phyloP scores from a whole-genome alignment of 352 stramenopile species.

The Globisporangium emineosum region DNA sequence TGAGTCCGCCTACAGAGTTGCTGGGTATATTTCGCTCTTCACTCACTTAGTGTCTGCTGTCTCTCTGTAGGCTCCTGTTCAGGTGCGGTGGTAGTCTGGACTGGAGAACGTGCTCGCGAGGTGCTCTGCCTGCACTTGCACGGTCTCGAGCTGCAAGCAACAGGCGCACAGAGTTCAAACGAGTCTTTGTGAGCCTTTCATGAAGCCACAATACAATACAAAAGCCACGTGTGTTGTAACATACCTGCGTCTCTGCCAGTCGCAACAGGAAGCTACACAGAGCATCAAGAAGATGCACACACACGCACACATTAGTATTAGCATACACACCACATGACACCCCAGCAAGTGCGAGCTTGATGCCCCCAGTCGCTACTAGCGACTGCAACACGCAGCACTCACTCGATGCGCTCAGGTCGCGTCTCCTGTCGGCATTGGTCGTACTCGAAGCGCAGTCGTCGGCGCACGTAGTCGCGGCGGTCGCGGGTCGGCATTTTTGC shows the following conservation, averaged over 20 bases:
- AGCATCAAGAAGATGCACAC: not conserved
- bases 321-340: too few species aligned
- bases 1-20: not conserved
- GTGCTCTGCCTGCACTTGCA: slow-evolving; percentile 68
- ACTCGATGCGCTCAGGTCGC: slow-evolving; percentile 54
- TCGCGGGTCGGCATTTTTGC: slow-evolving; percentile 68
- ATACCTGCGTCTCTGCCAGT: slow-evolving; percentile 62
- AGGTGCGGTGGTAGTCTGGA: slow-evolving; percentile 59
- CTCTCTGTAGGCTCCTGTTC: slow-evolving; percentile 7
- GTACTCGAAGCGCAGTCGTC: slow-evolving; percentile 66
- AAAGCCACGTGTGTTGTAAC: not conserved
- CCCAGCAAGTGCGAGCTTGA: not conserved
- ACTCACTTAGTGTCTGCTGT: not conserved
- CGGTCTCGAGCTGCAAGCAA: slow-evolving; percentile 54
- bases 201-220: not conserved
- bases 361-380: not conserved
- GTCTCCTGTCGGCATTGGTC: slow-evolving; percentile 58
- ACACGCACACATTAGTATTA: slow-evolving; percentile 3
- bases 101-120: slow-evolving; percentile 56
- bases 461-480: slow-evolving; percentile 59
- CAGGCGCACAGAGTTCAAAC: not conserved
- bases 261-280: slow-evolving; percentile 42
- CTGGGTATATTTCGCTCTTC: slow-evolving; percentile 2
- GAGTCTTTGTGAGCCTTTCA: not conserved
- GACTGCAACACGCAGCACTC: not conserved